phyloP scores from a whole-genome alignment of 768 basidiomycete species.

The Pholiota microspora region DNA sequence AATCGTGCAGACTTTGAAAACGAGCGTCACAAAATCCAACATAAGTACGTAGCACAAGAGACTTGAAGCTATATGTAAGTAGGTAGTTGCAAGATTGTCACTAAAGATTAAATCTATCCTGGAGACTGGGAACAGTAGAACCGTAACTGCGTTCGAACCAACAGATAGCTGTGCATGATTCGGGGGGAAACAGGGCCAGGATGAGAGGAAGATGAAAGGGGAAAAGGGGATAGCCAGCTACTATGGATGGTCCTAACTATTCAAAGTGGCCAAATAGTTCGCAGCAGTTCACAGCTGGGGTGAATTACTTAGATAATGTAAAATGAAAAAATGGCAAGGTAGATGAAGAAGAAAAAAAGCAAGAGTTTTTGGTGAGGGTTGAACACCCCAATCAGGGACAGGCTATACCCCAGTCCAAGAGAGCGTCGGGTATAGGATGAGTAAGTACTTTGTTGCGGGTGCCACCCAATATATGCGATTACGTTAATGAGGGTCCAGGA shows the following conservation, averaged over 20 bases:
- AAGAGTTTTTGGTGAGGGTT: not conserved
- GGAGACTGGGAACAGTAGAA: not conserved
- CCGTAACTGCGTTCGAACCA: no score
- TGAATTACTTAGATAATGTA: not conserved
- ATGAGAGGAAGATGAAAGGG: not conserved
- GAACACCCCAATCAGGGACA: not conserved
- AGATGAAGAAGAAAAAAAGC: not conserved
- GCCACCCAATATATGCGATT: not conserved
- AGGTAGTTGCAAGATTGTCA: not conserved
- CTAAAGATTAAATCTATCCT: not conserved
- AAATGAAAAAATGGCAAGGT: not conserved
- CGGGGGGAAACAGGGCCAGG: no score
- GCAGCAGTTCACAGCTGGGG: not conserved
- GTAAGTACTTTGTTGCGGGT: not conserved
- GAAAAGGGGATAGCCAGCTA: not conserved
- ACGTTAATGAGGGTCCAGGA: not conserved
- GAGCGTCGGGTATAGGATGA: constrained; percentile 1
- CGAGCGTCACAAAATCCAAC: not conserved
- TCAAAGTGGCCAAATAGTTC: not conserved
- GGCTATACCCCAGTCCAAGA: no score
- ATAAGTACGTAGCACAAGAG: not conserved
- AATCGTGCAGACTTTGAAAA: not conserved
- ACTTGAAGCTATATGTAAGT: not conserved
- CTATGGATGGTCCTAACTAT: not conserved
- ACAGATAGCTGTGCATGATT: no score